Conservation (phyloP, 2,329 filamentous ascomycete genomes). For the Dichotomopilus funicola region DNA sequence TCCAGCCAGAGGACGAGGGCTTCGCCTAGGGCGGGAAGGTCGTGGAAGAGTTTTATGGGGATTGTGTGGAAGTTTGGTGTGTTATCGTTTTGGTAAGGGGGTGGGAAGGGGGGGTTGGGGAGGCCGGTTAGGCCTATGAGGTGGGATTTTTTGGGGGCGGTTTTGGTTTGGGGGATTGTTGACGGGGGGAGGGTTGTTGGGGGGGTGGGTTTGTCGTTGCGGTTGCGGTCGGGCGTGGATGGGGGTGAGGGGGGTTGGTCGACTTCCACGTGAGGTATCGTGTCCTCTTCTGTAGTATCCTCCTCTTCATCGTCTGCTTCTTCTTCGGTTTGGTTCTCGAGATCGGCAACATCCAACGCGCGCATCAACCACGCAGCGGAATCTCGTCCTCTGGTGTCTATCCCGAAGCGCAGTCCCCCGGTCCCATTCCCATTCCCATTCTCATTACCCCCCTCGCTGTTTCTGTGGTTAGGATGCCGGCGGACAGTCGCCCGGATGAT, state of each 20-base stretch:
- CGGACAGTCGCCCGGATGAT: conserved; percentile 43
- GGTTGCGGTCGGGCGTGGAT: conserved; percentile 29
- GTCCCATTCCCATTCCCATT: conserved; percentile 34
- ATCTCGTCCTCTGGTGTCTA: conserved; percentile 62
- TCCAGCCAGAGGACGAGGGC: conserved; percentile 62
- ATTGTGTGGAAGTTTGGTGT: conserved; percentile 49
- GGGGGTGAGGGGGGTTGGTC: conserved; percentile 31
- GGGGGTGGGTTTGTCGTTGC: conserved; percentile 6
- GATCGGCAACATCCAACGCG: conserved; percentile 26
- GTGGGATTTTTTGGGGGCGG: conserved; percentile 37
- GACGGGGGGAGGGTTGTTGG: neutral
- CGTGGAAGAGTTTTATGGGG: conserved; percentile 71
- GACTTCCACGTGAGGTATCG: neutral
- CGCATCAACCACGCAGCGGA: conserved; percentile 52
- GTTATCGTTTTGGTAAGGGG: conserved; percentile 37
- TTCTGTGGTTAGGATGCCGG: too few relatives aligned
- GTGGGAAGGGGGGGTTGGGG: conserved; percentile 43
- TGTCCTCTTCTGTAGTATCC: neutral
- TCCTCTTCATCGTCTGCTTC: neutral
- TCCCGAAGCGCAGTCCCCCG: conserved; percentile 57
- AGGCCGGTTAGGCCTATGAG: conserved; percentile 62
- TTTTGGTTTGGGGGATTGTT: conserved; percentile 9
- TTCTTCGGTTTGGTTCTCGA: neutral
- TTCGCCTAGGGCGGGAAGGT: conserved; percentile 56
- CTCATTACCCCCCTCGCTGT: conserved; percentile 31